These are phyloP conservation scores for Platismatia glauca DNA, from an alignment of 495 filamentous ascomycete genomes.

Conservation along the genomic window DNA sequence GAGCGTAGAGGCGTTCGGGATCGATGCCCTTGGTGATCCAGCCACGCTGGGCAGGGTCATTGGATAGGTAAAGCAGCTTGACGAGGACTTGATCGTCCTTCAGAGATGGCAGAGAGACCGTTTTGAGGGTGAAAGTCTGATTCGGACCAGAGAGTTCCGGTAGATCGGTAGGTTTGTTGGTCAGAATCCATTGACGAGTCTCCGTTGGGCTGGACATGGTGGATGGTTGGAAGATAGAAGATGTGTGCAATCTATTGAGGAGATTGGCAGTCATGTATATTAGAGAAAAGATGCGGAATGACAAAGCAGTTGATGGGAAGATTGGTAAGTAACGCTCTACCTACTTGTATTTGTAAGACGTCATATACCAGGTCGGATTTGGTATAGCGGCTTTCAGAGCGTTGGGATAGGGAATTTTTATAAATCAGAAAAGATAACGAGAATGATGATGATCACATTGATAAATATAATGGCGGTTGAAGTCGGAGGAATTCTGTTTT, in stretches of 20 bases:
- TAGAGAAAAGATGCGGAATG: too few species aligned
- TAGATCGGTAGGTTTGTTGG: slow-evolving; percentile 27
- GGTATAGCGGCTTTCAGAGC: too few species aligned
- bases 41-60: slow-evolving; percentile 61
- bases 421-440: too few species aligned
- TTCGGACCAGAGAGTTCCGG: slow-evolving; percentile 27
- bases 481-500: too few species aligned
- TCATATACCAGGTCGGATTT: too few species aligned
- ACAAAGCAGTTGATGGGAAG: too few species aligned
- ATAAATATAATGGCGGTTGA: too few species aligned
- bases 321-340: too few species aligned
- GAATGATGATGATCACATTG: too few species aligned
- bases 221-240: not conserved
- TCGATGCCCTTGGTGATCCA: slow-evolving; percentile 49
- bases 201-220: slow-evolving; percentile 19
- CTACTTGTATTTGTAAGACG: too few species aligned
- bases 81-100: slow-evolving; percentile 48
- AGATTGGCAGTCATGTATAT: not conserved
- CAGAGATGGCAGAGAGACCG: slow-evolving; percentile 37
- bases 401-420: too few species aligned
- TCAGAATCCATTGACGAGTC: slow-evolving; percentile 34
- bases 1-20: slow-evolving; percentile 44
- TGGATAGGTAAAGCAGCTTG: slow-evolving; percentile 52
- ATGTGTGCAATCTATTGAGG: not conserved
- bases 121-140: slow-evolving; percentile 41